Base-by-base conservation (phyloP, 176 grass and related monocot genomes). In the Stipa capillata region DNA sequence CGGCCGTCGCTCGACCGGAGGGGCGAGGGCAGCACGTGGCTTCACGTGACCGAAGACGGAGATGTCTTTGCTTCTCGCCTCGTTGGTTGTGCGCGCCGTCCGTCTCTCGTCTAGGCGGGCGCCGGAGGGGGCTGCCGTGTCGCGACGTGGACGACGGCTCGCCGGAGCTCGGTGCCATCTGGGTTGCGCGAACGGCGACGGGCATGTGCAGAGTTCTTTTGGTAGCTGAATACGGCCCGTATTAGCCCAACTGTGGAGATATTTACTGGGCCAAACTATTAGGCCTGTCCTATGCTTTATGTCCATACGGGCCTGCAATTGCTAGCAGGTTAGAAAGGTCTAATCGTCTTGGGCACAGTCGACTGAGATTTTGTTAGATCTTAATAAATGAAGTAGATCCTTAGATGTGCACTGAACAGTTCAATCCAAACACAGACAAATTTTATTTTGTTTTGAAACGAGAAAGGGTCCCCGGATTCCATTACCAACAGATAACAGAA, bases 11-110 rank as follows among this genome's bases (percentile, higher is more conserved):
- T 18, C 56, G 61, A 54, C 18, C 83, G 33, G 65, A n/a, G 42
- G 6, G 56, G 66, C 18, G 75, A 79, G 75, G 68, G 36, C 47
- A 51, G 45, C 82, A 85, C 72, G 43, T 89, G 82, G 23, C 10
- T 6, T 56, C 86, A 78, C 41, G 51, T 84, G 76, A 51, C 18
- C 54, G 25, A 9, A 0, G 34, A 52, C 21, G 44, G 18, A 37
- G 36, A 73, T 52, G 17, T n/a, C n/a, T 62, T 34, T 33, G 21
- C 54, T 25, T 3, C 72, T 14, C n/a, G n/a, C n/a, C 12, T 23
- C 5, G n/a, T 14, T 7, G 9, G 21, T 4, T 58, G 35, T 12
- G 9, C 2, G 9, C 39, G 13, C 4, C 24, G 3, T 51, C 5
- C 20, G 9, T 44, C 24, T 33, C 55, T 31, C 13, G n/a, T 65